Evolutionary conservation across 208 protist genomes (phyloP).

Genomic region (Trypanosoma melophagium): DNA sequence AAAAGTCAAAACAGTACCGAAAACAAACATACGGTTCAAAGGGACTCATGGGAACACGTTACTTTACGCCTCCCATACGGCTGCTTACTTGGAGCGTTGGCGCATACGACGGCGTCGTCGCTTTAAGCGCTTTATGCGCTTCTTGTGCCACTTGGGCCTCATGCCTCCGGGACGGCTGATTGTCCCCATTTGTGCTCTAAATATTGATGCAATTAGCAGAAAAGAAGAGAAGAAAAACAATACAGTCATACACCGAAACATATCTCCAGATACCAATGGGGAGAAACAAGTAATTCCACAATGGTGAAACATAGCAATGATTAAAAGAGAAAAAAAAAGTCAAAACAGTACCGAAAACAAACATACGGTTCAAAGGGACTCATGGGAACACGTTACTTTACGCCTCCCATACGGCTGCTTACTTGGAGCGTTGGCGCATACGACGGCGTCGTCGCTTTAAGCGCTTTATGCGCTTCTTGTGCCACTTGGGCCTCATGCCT

Average conservation of each 20-base stretch:
- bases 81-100: constrained; percentile 87
- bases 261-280: no score
- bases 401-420: constrained; percentile 24
- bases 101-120: constrained; percentile 81
- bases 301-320: no score
- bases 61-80: neutral
- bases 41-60: neutral
- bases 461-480: constrained; percentile 93
- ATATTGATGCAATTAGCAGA: constrained; percentile 7
- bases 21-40: neutral
- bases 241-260: constrained; percentile 1
- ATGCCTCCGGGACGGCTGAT: constrained; percentile 85
- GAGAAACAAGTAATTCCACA: no score
- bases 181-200: constrained; percentile 63
- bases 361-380: neutral
- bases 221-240: constrained; percentile 8
- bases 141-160: constrained; percentile 92
- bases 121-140: constrained; percentile 92
- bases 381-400: neutral
- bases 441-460: constrained; percentile 85
- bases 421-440: constrained; percentile 91
- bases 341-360: no score
- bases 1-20: no score
- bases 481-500: constrained; percentile 91
- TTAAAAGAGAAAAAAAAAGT: no score